A percentile compares a stretch with the other conserved stretches of the same genome.
Conservation (phyloP, 805 yeast genomes). For the Yamadazyma kitorensis region DNA sequence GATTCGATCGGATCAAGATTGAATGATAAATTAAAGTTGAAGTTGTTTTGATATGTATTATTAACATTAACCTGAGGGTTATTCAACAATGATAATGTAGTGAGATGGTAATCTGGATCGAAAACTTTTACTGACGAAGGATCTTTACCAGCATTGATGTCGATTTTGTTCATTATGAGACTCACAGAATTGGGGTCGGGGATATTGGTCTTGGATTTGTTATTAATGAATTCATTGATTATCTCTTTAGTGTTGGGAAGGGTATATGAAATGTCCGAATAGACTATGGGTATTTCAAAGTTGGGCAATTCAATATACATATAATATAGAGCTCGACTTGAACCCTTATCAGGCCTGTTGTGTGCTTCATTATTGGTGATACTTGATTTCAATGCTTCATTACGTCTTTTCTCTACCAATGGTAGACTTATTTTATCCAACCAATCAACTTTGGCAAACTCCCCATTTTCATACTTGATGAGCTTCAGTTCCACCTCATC, state of each 20-base stretch:
- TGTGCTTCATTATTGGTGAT: slow-evolving; percentile 1
- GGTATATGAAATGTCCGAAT: slow-evolving; percentile 25
- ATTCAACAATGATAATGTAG: slow-evolving; percentile 3
- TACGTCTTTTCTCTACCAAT: slow-evolving; percentile 7
- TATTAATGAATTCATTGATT: neutral
- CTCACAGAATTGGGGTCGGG: slow-evolving; percentile 12
- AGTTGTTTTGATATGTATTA: slow-evolving; percentile 1
- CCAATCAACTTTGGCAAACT: slow-evolving; percentile 63
- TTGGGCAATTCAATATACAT: slow-evolving; percentile 41
- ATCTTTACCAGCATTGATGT: slow-evolving; percentile 22
- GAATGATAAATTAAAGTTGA: neutral
- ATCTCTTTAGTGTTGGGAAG: slow-evolving; percentile 9
- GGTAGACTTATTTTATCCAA: slow-evolving; percentile 52
- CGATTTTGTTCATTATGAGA: slow-evolving; percentile 32
- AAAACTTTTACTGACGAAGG: slow-evolving; percentile 28
- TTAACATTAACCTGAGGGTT: slow-evolving; percentile 4
- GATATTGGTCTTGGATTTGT: slow-evolving; percentile 1
- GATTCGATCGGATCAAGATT: slow-evolving; percentile 75
- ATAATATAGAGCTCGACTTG: slow-evolving; percentile 19
- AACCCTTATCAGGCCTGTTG: no score
- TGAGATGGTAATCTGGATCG: slow-evolving; percentile 40
- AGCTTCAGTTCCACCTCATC: slow-evolving; percentile 48
- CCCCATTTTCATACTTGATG: slow-evolving; percentile 67
- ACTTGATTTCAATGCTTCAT: slow-evolving; percentile 2
- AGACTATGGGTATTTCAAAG: slow-evolving; percentile 42